Percentiles rank a stretch among this genome's conserved stretches.
Evolutionary conservation across 345 rosid genomes (phyloP).

Genomic region (Garcia nutans): DNA sequence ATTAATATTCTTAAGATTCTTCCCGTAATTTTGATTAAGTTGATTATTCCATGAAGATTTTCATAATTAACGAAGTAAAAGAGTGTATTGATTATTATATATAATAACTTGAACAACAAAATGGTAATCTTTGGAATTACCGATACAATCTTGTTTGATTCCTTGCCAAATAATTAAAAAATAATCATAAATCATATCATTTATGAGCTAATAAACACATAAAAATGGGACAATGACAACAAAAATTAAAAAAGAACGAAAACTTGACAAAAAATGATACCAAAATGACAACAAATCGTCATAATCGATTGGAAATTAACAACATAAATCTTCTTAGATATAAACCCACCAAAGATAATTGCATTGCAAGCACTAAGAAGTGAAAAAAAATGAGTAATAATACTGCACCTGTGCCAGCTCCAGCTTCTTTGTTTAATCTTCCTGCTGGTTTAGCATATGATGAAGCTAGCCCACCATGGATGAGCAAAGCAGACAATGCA

Average conservation of each 20-base stretch:
- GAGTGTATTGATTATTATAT: not conserved
- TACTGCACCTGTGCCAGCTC: not conserved
- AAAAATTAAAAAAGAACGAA: not conserved
- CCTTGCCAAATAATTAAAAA: conserved; percentile 1
- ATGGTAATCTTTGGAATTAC: conserved; percentile 16
- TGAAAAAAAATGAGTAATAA: not conserved
- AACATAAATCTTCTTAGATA: not conserved
- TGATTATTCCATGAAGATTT: no score
- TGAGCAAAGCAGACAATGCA: conserved; percentile 23
- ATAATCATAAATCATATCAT: not conserved
- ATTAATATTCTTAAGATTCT: no score
- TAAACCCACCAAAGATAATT: not conserved
- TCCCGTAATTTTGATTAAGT: no score
- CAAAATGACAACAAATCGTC: conserved; percentile 16
- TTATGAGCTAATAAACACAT: not conserved
- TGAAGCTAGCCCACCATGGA: conserved; percentile 15
- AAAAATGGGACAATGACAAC: not conserved
- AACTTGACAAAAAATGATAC: not conserved
- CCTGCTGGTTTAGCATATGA: conserved; percentile 1
- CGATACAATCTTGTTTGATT: conserved; percentile 4
- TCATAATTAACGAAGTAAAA: no score
- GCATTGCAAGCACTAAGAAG: not conserved
- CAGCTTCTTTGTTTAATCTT: not conserved
- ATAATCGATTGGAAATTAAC: conserved; percentile 3
- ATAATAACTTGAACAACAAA: not conserved